These are phyloP conservation scores for Nemophila menziesii DNA, from an alignment of 257 asterid genomes.

Conservation along the genomic window DNA sequence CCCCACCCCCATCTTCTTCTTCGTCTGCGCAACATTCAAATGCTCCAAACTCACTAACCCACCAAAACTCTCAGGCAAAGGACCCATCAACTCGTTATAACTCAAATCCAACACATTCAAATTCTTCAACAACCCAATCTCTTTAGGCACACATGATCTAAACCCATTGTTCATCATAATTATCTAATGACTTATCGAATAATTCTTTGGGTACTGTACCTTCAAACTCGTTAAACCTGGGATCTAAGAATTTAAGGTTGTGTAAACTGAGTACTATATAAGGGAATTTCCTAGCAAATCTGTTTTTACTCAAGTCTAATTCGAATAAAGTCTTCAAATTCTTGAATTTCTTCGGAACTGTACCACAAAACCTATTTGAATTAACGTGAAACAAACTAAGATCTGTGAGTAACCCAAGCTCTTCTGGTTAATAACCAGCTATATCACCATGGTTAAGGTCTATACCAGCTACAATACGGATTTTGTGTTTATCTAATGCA, in stretches of 20 bases:
- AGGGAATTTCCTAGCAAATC: conserved; percentile 66
- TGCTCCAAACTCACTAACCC: conserved; percentile 43
- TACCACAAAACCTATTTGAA: conserved; percentile 61
- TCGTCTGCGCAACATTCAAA: conserved; percentile 54
- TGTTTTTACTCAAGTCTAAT: conserved; percentile 58
- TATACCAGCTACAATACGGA: conserved; percentile 51
- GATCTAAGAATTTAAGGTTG: conserved; percentile 40
- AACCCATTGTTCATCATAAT: conserved; percentile 49
- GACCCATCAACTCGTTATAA: conserved; percentile 44
- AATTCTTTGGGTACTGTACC: conserved; percentile 39
- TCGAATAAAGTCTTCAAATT: conserved; percentile 34
- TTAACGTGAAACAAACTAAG: conserved; percentile 57
- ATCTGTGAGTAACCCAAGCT: conserved; percentile 52
- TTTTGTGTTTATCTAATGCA: conserved; percentile 24
- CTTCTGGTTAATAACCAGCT: conserved; percentile 54
- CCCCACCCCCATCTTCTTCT: too few species aligned
- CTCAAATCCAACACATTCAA: conserved; percentile 66
- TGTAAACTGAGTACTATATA: conserved; percentile 40
- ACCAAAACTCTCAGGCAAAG: conserved; percentile 31
- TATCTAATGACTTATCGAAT: conserved; percentile 46
- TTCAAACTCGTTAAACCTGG: conserved; percentile 62
- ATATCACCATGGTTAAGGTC: conserved; percentile 72
- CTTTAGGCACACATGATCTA: conserved; percentile 49
- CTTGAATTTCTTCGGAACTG: conserved; percentile 32
- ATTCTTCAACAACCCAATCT: conserved; percentile 41